Evolutionary conservation across 345 rosid genomes (phyloP), one percentile per base, ranked within the genome.

Genomic region (Balakata baccata): DNA sequence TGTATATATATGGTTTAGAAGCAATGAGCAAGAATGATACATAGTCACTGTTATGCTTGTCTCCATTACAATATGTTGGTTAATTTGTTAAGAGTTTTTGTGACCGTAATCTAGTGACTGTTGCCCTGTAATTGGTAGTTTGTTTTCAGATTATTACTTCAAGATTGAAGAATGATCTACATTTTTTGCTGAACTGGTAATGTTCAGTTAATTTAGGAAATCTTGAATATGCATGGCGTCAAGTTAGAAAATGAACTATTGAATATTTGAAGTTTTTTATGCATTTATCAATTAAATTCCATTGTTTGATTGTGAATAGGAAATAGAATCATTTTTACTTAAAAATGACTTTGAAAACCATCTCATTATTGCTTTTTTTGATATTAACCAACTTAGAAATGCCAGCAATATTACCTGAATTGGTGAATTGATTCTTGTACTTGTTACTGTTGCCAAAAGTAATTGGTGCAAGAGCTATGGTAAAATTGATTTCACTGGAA

Each of bases 391-490:
- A 66, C 34, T 25, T 1, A 34, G 34, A 66, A 22, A 25, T 66
- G 51, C 11, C 2, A 52, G n/a, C 12, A 49, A 16, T 49, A 5
- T 17, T 25, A 7, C 34, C n/a, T 23, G 23, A 23, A 0, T 37
- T 29, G 34, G 10, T 4, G 10, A 6, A 6, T 43, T 43, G 47
- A 10, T 43, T 43, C 47, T 43, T 43, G 9, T 43, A 43, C 47
- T 10, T 4, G 47, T 43, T 43, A 43, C 34, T 29, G 6, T 10
- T 43, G 47, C 6, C 12, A n/a, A 52, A 29, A 38, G 7, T 37
- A 38, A 69, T 56, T 69, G 62, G 43, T 54, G 38, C 25, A 53
- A 65, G 52, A 20, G 46, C 11, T n/a, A 46, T 66, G 16, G n/a
- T 66, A 66, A 46, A 46, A 22, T 46, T 66, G 20, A 49, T 34